Conservation (phyloP, 1,284 basidiomycete genomes). For the Cystobasidium pallidum region DNA sequence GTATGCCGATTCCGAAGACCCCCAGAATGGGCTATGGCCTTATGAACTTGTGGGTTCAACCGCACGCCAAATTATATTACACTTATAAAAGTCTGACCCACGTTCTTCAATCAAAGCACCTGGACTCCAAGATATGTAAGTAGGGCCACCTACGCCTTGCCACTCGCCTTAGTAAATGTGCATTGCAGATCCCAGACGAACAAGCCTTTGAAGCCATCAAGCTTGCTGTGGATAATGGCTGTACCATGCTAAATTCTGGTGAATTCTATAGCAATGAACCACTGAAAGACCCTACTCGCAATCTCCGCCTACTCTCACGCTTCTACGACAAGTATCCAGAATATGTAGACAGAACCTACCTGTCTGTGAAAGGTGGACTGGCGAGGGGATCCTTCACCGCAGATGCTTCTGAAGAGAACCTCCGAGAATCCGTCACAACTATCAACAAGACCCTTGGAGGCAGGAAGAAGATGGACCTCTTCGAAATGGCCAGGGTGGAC, state of each 20-base stretch:
- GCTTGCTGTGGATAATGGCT: constrained; percentile 43
- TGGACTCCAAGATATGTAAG: constrained; percentile 34
- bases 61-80: background rate
- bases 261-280: constrained; percentile 50
- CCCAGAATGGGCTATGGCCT: constrained; percentile 36
- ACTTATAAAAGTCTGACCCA: background rate
- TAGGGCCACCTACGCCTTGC: background rate
- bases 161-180: background rate
- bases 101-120: constrained; percentile 1
- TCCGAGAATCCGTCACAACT: constrained; percentile 48
- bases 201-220: constrained; percentile 51
- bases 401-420: constrained; percentile 46
- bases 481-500: constrained; percentile 50
- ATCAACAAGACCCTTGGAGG: constrained; percentile 50
- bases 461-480: constrained; percentile 54
- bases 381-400: constrained; percentile 38
- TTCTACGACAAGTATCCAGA: constrained; percentile 53
- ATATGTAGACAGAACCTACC: constrained; percentile 50
- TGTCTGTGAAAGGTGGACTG: constrained; percentile 53
- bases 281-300: constrained; percentile 33
- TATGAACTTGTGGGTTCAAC: constrained; percentile 38
- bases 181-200: constrained; percentile 47
- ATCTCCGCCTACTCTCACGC: constrained; percentile 48
- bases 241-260: constrained; percentile 37
- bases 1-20: constrained; percentile 33